Evolutionary conservation across 495 filamentous ascomycete species (phyloP).

Genomic region (Darksidea phi): DNA sequence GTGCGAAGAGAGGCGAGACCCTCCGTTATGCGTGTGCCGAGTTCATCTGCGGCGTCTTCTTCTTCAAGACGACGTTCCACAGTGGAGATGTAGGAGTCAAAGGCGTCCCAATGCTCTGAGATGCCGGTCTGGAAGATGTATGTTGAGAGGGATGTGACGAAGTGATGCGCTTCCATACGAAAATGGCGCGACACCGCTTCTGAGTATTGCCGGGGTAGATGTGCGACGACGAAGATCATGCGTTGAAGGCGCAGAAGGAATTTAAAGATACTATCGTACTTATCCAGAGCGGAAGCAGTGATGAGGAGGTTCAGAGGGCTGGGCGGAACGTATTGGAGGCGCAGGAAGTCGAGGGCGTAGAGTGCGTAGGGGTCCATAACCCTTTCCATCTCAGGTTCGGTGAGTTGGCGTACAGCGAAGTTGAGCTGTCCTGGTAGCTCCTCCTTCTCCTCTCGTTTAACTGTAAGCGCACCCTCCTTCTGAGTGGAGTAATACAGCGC

Average conservation of each 20-base stretch:
- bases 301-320: conserved; percentile 70
- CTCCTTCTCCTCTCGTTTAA: conserved; percentile 32
- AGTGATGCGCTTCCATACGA: conserved; percentile 72
- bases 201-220: conserved; percentile 54
- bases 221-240: conserved; percentile 74
- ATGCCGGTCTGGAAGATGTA: conserved; percentile 81
- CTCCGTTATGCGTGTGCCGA: conserved; percentile 48
- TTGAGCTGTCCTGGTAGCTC: conserved; percentile 77
- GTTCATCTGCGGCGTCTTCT: conserved; percentile 40
- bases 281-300: conserved; percentile 61
- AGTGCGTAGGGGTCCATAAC: conserved; percentile 77
- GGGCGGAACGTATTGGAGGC: conserved; percentile 80
- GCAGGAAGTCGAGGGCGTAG: conserved; percentile 86
- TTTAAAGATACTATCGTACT: conserved; percentile 82
- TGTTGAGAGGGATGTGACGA: conserved; percentile 62
- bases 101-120: conserved; percentile 64
- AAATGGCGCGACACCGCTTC: conserved; percentile 57
- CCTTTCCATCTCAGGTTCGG: conserved; percentile 68
- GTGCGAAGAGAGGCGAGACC: conserved; percentile 64
- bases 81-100: conserved; percentile 61
- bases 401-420: conserved; percentile 82
- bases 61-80: conserved; percentile 57
- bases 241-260: conserved; percentile 72
- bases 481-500: conserved; percentile 19
- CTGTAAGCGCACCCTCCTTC: not conserved